Evolutionary conservation across 1,139 yeast genomes (phyloP), one percentile per base, ranked within the genome.

Genomic region (Protomyces inundatus): DNA sequence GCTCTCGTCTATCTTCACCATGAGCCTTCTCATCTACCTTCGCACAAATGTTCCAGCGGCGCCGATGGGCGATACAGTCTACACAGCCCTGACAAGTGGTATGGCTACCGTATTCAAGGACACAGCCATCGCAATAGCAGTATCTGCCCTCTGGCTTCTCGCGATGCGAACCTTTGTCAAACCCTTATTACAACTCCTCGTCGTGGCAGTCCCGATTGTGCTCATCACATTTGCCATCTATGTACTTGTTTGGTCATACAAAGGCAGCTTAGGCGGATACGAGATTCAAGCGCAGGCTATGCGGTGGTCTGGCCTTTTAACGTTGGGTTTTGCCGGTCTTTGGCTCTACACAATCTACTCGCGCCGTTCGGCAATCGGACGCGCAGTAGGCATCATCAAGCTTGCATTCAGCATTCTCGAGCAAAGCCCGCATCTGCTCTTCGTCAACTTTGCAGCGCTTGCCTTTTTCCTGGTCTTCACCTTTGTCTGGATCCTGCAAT

Each of bases 361-460:
- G 37, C 71, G 75, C 39, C 69, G 77, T 30, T 69, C 70, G 16
- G 71, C 71, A 6, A 68, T 77, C 12, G 73, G 72, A n/a, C 70
- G 74, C 23, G 76, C 79, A 9, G 68, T 77, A 7, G 77, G 78
- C 4, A 71, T 76, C 54, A 73, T 77, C 40, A 73, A 71, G 57
- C 71, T 75, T 23, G 73, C 79, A 2, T 76, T 77, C 61, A 69
- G 71, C 23, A 73, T 78, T 16, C 71, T 76, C 50, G 68, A 70
- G 40, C 74, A 72, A 36, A 75, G 75, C 64, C 70, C 71, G 9
- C 70, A 73, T 10, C 67, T 77, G 53, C 62, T 76, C 40, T 62
- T 67, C 5, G 68, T 77, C 34, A 70, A 76, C 16, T 67, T 72
- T 10, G 73, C 69, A 6, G 68, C 73, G 30, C 71, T 76, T 5